Evolutionary conservation across 495 filamentous ascomycete genomes (phyloP).

Genomic region (Neohortaea acidophila): DNA sequence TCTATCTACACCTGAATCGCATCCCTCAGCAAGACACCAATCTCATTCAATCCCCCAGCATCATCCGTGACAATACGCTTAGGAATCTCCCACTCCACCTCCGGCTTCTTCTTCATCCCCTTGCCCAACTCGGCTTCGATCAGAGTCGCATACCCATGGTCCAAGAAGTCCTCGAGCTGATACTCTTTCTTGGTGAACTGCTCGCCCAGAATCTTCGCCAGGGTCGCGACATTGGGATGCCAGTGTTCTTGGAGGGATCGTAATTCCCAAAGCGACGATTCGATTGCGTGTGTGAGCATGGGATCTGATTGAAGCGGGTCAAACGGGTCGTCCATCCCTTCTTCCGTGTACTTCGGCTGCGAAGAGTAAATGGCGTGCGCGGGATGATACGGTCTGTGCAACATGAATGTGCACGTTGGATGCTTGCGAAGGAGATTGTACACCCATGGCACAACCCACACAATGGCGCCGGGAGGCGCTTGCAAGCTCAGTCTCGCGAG

Average conservation of each 20-base stretch:
- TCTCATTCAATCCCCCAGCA: constrained; percentile 26
- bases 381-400: constrained; percentile 50
- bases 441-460: constrained; percentile 75
- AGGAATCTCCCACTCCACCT: constrained; percentile 89
- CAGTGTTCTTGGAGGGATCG: constrained; percentile 81
- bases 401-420: constrained; percentile 84
- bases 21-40: constrained; percentile 20
- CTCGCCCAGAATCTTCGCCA: constrained; percentile 85
- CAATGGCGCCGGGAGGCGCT: constrained; percentile 76
- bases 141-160: constrained; percentile 75
- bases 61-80: constrained; percentile 64
- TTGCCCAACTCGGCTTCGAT: constrained; percentile 68
- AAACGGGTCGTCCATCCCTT: constrained; percentile 71
- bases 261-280: constrained; percentile 91
- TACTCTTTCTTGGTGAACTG: constrained; percentile 95
- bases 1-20: constrained; percentile 8
- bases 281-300: constrained; percentile 69
- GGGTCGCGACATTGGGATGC: constrained; percentile 90
- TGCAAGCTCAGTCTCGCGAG: constrained; percentile 66
- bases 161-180: constrained; percentile 86
- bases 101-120: constrained; percentile 68
- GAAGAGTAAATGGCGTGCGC: constrained; percentile 10
- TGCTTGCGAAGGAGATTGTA: constrained; percentile 92
- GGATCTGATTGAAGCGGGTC: constrained; percentile 60
- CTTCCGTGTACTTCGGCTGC: constrained; percentile 28